Evolutionary conservation across 2,329 filamentous ascomycete genomes (phyloP).

Genomic region (Graphilbum sp.): DNA sequence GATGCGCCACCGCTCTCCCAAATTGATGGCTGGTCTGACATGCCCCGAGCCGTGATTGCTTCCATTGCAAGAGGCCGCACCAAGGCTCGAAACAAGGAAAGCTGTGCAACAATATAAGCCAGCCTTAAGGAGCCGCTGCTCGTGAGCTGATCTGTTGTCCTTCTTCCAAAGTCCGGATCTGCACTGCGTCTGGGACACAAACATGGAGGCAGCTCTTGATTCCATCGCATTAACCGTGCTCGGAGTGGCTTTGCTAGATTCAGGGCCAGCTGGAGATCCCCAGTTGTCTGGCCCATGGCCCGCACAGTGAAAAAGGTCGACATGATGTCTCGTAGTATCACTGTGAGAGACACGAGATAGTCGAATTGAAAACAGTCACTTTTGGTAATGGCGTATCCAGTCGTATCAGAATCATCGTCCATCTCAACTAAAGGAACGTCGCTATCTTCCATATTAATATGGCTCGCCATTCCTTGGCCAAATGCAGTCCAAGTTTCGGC

Average conservation of each 20-base stretch:
- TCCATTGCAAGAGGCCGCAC: background rate
- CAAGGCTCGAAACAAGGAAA: background rate
- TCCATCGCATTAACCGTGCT: constrained; percentile 1
- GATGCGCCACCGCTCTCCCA: background rate
- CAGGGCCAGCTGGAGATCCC: constrained; percentile 1
- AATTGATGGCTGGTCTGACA: background rate
- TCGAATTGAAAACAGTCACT: background rate
- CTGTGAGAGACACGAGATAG: constrained; percentile 1
- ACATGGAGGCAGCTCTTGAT: background rate
- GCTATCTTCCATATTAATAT: background rate
- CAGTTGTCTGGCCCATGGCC: background rate
- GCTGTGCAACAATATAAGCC: background rate
- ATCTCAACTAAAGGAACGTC: background rate
- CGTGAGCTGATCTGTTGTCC: background rate
- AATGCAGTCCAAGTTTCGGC: constrained; percentile 4
- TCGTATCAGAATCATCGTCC: background rate
- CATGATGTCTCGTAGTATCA: constrained; percentile 3
- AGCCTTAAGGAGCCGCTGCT: background rate
- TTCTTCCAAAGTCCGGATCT: background rate
- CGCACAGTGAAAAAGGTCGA: constrained; percentile 2
- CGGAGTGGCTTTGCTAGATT: background rate
- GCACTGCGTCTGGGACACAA: background rate
- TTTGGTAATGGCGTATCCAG: too few species aligned
- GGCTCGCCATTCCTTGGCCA: constrained; percentile 5
- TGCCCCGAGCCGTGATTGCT: background rate